Conservation (phyloP, 1,284 basidiomycete species). For the Melampsora americana region DNA sequence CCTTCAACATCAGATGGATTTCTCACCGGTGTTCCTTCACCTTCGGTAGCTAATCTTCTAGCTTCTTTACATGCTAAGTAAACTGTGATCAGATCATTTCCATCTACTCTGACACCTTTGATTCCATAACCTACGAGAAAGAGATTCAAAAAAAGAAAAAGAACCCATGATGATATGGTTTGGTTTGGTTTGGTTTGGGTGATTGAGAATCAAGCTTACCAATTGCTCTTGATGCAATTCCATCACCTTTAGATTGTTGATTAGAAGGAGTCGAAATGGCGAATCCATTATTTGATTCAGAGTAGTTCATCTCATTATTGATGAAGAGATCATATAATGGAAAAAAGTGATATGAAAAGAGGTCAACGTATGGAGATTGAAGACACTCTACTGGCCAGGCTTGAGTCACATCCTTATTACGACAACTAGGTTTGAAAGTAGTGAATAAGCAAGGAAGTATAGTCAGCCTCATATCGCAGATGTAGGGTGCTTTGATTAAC, state of each 20-base stretch:
- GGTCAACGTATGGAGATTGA: constrained; percentile 28
- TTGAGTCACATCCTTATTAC: background rate
- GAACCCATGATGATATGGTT: no score
- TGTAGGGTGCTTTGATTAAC: no score
- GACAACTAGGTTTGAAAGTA: background rate
- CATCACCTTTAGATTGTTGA: constrained; percentile 87
- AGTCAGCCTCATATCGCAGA: background rate
- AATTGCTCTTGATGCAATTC: constrained; percentile 85
- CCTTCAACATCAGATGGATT: no score
- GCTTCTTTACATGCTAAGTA: constrained; percentile 76
- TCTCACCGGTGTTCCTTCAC: constrained; percentile 70
- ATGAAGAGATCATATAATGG: no score
- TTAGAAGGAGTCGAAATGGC: constrained; percentile 87
- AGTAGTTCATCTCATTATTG: no score
- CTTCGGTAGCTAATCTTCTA: constrained; percentile 69
- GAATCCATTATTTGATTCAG: constrained; percentile 90
- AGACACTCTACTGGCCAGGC: constrained; percentile 27
- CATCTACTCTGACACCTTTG: constrained; percentile 64
- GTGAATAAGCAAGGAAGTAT: background rate
- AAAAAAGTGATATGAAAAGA: constrained; percentile 39
- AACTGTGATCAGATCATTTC: constrained; percentile 88
- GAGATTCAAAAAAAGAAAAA: no score
- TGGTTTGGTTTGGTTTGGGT: no score
- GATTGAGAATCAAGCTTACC: constrained; percentile 56
- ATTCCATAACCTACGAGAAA: constrained; percentile 38